Percentiles rank a stretch among this genome's conserved stretches.
Evolutionary conservation across 1,284 basidiomycete species (phyloP).

Genomic region (Wallemia hederae): DNA sequence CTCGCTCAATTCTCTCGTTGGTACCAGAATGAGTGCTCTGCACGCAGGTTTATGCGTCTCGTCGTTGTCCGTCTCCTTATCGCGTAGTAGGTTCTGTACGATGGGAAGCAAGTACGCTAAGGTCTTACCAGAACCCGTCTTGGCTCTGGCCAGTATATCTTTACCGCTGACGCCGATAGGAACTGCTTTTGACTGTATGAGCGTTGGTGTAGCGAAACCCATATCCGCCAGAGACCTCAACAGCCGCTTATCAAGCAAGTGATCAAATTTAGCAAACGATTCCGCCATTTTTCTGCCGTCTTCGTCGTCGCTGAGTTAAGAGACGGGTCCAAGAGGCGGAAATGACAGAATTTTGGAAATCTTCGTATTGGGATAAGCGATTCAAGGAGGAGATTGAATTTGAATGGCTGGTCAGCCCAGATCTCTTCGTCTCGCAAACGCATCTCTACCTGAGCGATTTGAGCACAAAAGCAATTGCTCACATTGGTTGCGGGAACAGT

Average conservation of each 20-base stretch:
- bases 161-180: slow-evolving; percentile 63
- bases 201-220: slow-evolving; percentile 50
- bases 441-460: neutral
- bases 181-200: slow-evolving; percentile 50
- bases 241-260: slow-evolving; percentile 43
- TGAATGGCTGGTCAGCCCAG: neutral
- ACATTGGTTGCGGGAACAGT: neutral
- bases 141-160: slow-evolving; percentile 75
- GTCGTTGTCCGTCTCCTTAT: slow-evolving; percentile 29
- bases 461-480: neutral
- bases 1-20: slow-evolving; percentile 73
- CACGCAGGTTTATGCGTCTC: slow-evolving; percentile 9
- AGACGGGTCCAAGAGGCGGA: neutral
- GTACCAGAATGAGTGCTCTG: slow-evolving; percentile 52
- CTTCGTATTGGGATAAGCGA: neutral
- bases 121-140: slow-evolving; percentile 92
- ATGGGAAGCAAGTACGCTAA: slow-evolving; percentile 80
- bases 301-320: neutral
- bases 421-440: neutral
- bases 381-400: neutral
- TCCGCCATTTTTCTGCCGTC: slow-evolving; percentile 3
- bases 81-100: slow-evolving; percentile 57
- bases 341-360: neutral
- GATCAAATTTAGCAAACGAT: slow-evolving; percentile 34
- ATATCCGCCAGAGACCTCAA: slow-evolving; percentile 46